phyloP scores from a whole-genome alignment of 208 protist species.

The Crithidia brevicula region DNA sequence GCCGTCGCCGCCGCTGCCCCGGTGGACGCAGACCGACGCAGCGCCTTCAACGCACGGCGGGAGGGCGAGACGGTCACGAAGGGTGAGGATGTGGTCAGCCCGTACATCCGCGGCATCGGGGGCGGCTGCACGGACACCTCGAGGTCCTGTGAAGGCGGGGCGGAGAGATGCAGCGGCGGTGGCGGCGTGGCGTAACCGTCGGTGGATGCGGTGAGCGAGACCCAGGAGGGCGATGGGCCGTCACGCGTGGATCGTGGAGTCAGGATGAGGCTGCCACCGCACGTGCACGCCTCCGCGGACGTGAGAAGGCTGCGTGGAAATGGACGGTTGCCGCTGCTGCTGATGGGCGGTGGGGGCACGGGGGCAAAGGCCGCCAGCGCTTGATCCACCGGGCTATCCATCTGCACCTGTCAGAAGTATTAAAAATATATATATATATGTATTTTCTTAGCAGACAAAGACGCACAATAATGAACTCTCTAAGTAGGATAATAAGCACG shows the following conservation, averaged over 20 bases:
- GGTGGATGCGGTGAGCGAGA: slow-evolving; percentile 5
- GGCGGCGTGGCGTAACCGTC: background rate
- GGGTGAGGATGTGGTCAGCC: too few species aligned
- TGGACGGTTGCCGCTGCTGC: slow-evolving; percentile 12
- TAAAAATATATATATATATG: too few species aligned
- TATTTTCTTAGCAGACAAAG: too few species aligned
- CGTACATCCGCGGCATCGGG: background rate
- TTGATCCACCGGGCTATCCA: slow-evolving; percentile 4
- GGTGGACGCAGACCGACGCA: too few species aligned
- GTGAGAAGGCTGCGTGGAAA: slow-evolving; percentile 10
- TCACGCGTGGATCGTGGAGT: slow-evolving; percentile 4
- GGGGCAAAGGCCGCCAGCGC: slow-evolving; percentile 7
- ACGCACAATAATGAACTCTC: too few species aligned
- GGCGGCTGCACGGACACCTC: slow-evolving; percentile 11
- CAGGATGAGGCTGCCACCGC: background rate
- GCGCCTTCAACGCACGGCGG: too few species aligned
- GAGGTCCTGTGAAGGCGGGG: slow-evolving; percentile 1
- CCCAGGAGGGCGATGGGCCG: slow-evolving; percentile 8
- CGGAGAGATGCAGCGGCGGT: slow-evolving; percentile 10
- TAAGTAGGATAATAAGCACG: too few species aligned
- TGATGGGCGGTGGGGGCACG: slow-evolving; percentile 11
- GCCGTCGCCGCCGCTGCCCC: too few species aligned
- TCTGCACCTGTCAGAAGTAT: too few species aligned
- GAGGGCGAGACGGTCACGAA: too few species aligned
- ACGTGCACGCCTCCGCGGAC: background rate